Conservation (phyloP, 176 grass and related monocot genomes). For the Hyparrhenia diplandra region DNA sequence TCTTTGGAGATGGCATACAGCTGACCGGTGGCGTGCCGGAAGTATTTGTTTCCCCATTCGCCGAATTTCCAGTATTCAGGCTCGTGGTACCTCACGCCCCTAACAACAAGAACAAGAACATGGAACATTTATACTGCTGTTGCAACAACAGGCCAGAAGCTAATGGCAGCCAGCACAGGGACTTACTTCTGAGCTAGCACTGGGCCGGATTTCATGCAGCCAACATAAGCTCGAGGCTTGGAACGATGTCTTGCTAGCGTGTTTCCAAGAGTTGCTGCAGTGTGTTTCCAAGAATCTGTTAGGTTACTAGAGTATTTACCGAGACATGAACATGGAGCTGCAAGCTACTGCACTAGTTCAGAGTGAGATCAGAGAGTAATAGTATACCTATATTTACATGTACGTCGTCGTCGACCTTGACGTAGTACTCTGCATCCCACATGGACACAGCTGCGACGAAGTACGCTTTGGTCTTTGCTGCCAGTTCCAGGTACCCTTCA, state of each 20-base stretch:
- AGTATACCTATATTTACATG: conserved; percentile 93
- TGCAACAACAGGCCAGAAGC: not conserved
- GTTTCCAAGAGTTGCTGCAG: conserved; percentile 79
- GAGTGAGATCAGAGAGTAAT: not conserved
- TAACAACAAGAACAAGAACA: not conserved
- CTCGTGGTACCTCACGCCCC: conserved; percentile 57
- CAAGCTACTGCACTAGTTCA: not conserved
- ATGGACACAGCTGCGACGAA: conserved; percentile 69
- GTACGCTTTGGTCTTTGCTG: conserved; percentile 80
- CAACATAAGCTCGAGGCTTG: conserved; percentile 73
- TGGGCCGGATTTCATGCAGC: conserved; percentile 95
- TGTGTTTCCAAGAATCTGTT: not conserved
- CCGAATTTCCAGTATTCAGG: conserved; percentile 72
- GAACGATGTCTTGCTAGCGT: conserved; percentile 60
- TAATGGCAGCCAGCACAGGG: not conserved
- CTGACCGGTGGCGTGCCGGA: conserved; percentile 50
- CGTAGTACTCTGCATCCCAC: conserved; percentile 95
- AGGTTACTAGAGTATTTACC: not conserved
- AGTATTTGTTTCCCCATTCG: conserved; percentile 59
- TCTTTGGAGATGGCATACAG: conserved; percentile 63
- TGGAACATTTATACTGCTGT: not conserved
- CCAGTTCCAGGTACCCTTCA: conserved; percentile 87
- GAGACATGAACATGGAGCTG: not conserved
- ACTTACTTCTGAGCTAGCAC: conserved; percentile 90
- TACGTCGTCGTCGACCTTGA: conserved; percentile 95